Evolutionary conservation across 2,329 filamentous ascomycete genomes (phyloP).

Genomic region (Pochonia chlamydosporia): DNA sequence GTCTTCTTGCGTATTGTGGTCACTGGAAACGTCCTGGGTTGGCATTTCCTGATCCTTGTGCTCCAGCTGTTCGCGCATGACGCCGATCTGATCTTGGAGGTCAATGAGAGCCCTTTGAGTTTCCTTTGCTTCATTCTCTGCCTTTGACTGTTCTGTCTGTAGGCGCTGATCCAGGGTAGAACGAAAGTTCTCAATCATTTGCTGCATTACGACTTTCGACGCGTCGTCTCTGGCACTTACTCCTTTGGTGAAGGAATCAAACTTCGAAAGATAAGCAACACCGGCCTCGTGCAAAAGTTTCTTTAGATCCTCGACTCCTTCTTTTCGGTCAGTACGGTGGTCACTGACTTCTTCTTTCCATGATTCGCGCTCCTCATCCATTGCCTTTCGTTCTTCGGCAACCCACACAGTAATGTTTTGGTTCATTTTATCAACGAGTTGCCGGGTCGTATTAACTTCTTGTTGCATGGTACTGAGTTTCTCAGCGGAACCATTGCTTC

Average conservation of each 20-base stretch:
- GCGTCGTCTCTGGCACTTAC: slow-evolving; percentile 6
- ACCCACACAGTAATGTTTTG: slow-evolving; percentile 2
- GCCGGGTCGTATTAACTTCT: not conserved
- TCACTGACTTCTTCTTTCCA: slow-evolving; percentile 3
- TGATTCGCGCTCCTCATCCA: slow-evolving; percentile 1
- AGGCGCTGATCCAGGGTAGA: slow-evolving; percentile 17
- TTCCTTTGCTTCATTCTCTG: slow-evolving; percentile 11
- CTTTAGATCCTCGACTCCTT: slow-evolving; percentile 4
- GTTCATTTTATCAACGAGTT: not conserved
- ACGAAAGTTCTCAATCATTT: slow-evolving; percentile 14
- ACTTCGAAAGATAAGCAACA: not conserved
- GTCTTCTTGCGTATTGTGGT: not conserved
- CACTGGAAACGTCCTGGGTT: not conserved
- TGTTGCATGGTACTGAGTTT: not conserved
- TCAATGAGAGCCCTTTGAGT: slow-evolving; percentile 9
- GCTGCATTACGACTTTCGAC: slow-evolving; percentile 12
- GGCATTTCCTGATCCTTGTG: not conserved
- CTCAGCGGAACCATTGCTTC: not conserved
- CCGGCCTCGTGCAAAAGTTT: not conserved
- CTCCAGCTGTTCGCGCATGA: slow-evolving; percentile 14
- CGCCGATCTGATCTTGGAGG: slow-evolving; percentile 16
- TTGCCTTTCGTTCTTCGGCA: not conserved
- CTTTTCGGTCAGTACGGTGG: slow-evolving; percentile 1
- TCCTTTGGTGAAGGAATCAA: slow-evolving; percentile 3
- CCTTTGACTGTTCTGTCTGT: slow-evolving; percentile 13